These are phyloP conservation scores for Lactarius deliciosus DNA, from an alignment of 768 basidiomycete species.

Conservation along the genomic window DNA sequence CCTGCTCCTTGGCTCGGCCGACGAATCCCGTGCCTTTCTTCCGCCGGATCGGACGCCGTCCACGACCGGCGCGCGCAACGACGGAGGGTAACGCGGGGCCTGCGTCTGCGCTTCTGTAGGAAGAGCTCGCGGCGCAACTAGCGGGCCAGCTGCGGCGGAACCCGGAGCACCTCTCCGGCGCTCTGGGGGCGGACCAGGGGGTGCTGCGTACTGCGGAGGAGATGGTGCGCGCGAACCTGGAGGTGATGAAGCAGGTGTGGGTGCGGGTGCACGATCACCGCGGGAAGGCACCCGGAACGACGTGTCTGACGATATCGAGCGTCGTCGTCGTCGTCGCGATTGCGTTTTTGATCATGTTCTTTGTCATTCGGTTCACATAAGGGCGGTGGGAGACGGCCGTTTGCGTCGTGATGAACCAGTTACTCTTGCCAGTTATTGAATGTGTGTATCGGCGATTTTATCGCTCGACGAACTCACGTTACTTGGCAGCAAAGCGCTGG, in stretches of 20 bases:
- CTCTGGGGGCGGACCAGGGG: slow-evolving; percentile 70
- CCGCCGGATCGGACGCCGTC: slow-evolving; percentile 30
- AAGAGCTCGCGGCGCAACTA: too few species aligned
- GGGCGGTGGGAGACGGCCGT: too few species aligned
- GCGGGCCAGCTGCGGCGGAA: slow-evolving; percentile 78
- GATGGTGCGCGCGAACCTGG: slow-evolving; percentile 72
- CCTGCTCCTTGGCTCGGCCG: slow-evolving; percentile 17
- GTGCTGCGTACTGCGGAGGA: slow-evolving; percentile 64
- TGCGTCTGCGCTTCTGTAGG: too few species aligned
- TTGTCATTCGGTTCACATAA: slow-evolving; percentile 66
- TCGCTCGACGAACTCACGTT: too few species aligned
- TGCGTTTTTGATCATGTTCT: slow-evolving; percentile 65
- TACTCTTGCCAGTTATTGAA: too few species aligned
- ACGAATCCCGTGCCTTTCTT: slow-evolving; percentile 32
- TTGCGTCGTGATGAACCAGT: too few species aligned
- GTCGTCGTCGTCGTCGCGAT: slow-evolving; percentile 55
- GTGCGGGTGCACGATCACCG: slow-evolving; percentile 41
- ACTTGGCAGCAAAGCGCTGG: too few species aligned
- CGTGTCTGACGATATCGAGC: slow-evolving; percentile 50
- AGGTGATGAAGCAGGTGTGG: slow-evolving; percentile 63
- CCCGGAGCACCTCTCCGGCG: slow-evolving; percentile 69
- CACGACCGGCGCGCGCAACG: background rate
- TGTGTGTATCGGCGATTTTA: too few species aligned
- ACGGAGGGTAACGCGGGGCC: slow-evolving; percentile 28
- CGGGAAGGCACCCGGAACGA: slow-evolving; percentile 51